Base-by-base conservation (phyloP, 441 rosid species). In the Gossypium lobatum region DNA sequence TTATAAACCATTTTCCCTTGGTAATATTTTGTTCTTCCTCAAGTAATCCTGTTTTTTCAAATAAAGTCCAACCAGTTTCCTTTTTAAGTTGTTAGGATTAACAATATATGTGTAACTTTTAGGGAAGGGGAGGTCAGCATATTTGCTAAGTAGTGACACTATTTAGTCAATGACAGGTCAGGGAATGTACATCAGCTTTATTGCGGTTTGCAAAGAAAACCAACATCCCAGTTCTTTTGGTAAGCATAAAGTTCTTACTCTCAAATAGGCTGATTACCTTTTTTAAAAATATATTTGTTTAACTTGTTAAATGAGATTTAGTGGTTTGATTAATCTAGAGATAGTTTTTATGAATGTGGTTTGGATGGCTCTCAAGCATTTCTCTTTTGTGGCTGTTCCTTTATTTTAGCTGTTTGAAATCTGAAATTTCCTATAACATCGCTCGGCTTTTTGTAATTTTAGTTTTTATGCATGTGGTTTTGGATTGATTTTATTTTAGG, bases 121-220 rank as follows among this genome's bases (percentile, higher is more conserved):
- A 13, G 57, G 57, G 18, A 48, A 50, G 31, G 37, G 55, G 57
- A 20, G 20, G 59, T 9, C 14, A 28, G 20, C 50, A 11, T 31
- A 57, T 60, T 34, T 74, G 67, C 26, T 75, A 37, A 68, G 64
- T 34, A 39, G 42, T 76, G 60, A 70, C 58, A 16, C 46, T 34
- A 14, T 39, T 71, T 68, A 75, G 63, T 77, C 11, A 73, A 37
- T 84, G 72, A 66, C 88, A 93, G 99, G 97, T 95, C 80, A 93
- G 82, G 78, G 99, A 91, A 74, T 95, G 97, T 77, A 91, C 99
- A 77, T 87, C 95, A 73, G 88, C 96, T 13, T 81, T 95, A 82
- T 81, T 95, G 78, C 96, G 93, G 11, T 95, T 91, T 87, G 93
- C 98, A 3, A 95, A 93, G 85, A 86, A 79, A 78, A 88, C 98